Conservation (phyloP, 192 early-diverging fungal species). For the Linnemannia elongata region DNA sequence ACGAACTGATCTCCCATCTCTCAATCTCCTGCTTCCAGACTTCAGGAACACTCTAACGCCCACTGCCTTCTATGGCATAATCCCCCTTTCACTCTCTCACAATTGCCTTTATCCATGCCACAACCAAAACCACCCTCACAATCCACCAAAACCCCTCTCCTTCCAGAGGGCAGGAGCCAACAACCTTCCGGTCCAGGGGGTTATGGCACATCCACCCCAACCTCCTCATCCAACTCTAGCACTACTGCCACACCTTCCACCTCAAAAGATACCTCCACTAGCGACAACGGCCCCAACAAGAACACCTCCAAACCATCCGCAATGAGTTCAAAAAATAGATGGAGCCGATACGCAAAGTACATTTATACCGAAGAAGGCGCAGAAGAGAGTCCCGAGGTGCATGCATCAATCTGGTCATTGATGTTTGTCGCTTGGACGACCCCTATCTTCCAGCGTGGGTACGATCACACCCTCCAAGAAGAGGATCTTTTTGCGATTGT, state of each 20-base stretch:
- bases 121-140: background rate
- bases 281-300: background rate
- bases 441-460: conserved; percentile 51
- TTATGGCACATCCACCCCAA: background rate
- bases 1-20: background rate
- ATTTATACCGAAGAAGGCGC: background rate
- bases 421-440: conserved; percentile 48
- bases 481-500: conserved; percentile 52
- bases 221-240: background rate
- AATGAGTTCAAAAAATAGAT: background rate
- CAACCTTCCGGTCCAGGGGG: background rate
- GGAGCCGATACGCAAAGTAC: background rate
- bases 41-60: background rate
- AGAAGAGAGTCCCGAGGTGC: conserved; percentile 25
- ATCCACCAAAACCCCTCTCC: background rate
- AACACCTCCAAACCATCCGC: background rate
- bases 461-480: conserved; percentile 38
- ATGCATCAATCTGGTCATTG: conserved; percentile 32
- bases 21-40: too few species aligned
- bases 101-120: background rate
- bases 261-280: background rate
- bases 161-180: background rate
- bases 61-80: background rate
- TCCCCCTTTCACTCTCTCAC: background rate
- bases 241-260: background rate